phyloP scores from a whole-genome alignment of 148 eudicot species.

The Fagopyrum esculentum region DNA sequence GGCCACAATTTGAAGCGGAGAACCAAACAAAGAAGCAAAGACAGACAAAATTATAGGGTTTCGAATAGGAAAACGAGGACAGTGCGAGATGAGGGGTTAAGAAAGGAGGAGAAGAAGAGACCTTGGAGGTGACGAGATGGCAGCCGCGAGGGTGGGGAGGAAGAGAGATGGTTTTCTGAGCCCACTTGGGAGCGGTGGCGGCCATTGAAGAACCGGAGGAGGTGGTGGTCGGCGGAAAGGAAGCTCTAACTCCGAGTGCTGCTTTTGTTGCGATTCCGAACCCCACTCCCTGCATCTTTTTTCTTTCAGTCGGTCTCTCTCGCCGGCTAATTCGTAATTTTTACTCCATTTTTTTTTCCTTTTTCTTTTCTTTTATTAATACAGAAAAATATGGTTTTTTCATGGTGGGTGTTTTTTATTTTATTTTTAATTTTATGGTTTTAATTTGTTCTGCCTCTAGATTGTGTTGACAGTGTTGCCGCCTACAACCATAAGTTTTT shows the following conservation, averaged over 20 bases:
- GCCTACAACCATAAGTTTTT: no score
- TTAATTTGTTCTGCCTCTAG: no score
- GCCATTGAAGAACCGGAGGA: constrained; percentile 29
- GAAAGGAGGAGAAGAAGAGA: constrained; percentile 7
- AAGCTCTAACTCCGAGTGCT: constrained; percentile 15
- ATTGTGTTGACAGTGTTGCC: no score
- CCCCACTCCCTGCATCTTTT: constrained; percentile 22
- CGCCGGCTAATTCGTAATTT: not conserved
- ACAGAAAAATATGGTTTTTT: no score
- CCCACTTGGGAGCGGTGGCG: constrained; percentile 65
- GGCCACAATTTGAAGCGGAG: not conserved
- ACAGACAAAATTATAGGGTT: not conserved
- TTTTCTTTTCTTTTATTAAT: no score
- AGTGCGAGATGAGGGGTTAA: not conserved
- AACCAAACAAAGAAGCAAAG: not conserved
- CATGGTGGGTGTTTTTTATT: no score
- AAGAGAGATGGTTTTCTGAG: constrained; percentile 80
- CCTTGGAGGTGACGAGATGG: constrained; percentile 83
- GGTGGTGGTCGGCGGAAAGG: constrained; percentile 13
- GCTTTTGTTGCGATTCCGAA: constrained; percentile 22
- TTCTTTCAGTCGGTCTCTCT: not conserved
- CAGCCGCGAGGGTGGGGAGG: constrained; percentile 83
- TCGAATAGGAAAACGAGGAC: not conserved
- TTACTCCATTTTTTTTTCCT: not conserved
- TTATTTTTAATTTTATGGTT: no score